Percentiles rank a stretch among this genome's conserved stretches.
phyloP scores from a whole-genome alignment of 208 protist genomes.

The Crithidia brevicula region DNA sequence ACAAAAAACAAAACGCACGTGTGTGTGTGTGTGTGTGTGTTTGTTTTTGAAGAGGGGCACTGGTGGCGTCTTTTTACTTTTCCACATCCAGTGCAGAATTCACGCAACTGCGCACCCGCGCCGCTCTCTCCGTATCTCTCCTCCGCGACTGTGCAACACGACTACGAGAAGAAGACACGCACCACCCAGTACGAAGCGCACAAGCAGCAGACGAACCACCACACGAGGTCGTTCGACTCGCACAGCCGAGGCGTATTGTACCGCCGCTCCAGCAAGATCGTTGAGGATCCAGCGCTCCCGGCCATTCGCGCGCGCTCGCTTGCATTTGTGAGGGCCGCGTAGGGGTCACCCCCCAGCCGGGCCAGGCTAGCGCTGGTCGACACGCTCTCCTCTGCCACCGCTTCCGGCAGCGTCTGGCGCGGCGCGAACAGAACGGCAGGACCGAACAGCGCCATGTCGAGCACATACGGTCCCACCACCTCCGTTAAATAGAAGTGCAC shows the following conservation, averaged over 20 bases:
- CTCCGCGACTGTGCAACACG: background rate
- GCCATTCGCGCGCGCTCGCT: too few relatives aligned
- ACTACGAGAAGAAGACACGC: slow-evolving; percentile 11
- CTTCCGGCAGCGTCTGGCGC: background rate
- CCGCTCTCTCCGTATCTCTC: background rate
- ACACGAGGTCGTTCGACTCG: slow-evolving; percentile 9
- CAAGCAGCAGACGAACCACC: slow-evolving; percentile 18
- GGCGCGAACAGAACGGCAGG: slow-evolving; percentile 6
- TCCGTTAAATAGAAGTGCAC: slow-evolving; percentile 1
- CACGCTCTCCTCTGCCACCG: background rate
- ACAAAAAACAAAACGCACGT: background rate
- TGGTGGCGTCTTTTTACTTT: too few relatives aligned
- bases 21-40: background rate
- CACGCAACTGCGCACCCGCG: too few relatives aligned
- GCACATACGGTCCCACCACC: slow-evolving; percentile 7
- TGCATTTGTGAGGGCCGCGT: background rate
- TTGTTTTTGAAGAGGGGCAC: too few relatives aligned
- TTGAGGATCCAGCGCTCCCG: too few relatives aligned
- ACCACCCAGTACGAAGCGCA: background rate
- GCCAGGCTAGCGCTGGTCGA: slow-evolving; percentile 4
- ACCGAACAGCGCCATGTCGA: slow-evolving; percentile 6
- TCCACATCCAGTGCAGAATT: too few relatives aligned
- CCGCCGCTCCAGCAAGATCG: background rate
- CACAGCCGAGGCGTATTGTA: slow-evolving; percentile 7
- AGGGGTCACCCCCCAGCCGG: background rate